Conservation (phyloP, 176 grass and related monocot genomes). For the Echinochloa phyllopogon region DNA sequence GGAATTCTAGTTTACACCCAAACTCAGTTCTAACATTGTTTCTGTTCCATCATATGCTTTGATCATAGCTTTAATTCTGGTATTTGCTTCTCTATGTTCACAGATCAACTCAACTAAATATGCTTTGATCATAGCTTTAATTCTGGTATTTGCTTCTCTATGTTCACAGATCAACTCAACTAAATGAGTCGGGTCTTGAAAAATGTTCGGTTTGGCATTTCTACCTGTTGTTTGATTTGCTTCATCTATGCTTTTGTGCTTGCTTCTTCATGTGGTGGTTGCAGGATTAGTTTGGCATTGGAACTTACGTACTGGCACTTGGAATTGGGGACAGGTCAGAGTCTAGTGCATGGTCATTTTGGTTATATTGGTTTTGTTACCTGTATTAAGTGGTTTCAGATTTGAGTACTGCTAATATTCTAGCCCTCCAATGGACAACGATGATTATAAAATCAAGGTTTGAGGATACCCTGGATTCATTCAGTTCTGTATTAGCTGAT, state of each 20-base stretch:
- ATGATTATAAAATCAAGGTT: neutral
- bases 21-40: neutral
- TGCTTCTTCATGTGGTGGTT: neutral
- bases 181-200: too few species aligned
- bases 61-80: neutral
- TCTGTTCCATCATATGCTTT: neutral
- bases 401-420: neutral
- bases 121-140: neutral
- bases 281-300: neutral
- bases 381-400: conserved; percentile 16
- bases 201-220: neutral
- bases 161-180: conserved; percentile 10
- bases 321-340: neutral
- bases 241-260: neutral
- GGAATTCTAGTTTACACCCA: neutral
- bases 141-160: neutral
- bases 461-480: neutral
- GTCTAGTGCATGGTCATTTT: neutral
- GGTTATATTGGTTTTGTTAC: neutral
- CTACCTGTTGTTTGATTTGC: neutral
- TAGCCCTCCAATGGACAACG: neutral
- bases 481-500: neutral
- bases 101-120: conserved; percentile 14
- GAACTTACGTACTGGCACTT: neutral
- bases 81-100: neutral